Evolutionary conservation across 352 stramenopile genomes (phyloP).

Genomic region (Phytophthora syringae): DNA sequence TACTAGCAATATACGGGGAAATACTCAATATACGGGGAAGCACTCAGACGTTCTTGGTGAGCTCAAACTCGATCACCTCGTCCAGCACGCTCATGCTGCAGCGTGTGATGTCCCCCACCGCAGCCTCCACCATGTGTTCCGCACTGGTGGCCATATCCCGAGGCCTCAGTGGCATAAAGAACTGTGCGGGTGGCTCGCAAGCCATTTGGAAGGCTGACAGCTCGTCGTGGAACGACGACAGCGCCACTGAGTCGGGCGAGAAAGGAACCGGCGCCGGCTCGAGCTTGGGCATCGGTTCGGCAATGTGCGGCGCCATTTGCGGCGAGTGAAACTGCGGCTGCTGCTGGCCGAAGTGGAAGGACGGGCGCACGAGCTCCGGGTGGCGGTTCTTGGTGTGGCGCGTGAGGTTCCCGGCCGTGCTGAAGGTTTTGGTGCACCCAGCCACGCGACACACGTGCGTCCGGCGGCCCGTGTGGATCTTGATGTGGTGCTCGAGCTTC

Average conservation of each 20-base stretch:
- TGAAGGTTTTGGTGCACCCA: constrained; percentile 62
- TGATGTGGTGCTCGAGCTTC: constrained; percentile 54
- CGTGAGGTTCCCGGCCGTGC: constrained; percentile 62
- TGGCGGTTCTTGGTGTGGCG: constrained; percentile 61
- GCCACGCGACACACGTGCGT: constrained; percentile 49
- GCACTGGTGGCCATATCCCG: constrained; percentile 14
- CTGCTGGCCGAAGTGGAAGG: constrained; percentile 20
- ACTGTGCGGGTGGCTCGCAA: constrained; percentile 15
- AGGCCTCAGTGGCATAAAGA: constrained; percentile 7
- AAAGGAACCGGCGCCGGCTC: constrained; percentile 26
- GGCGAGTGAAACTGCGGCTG: background rate
- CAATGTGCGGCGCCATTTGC: constrained; percentile 1
- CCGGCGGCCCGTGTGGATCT: constrained; percentile 56
- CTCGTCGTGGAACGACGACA: constrained; percentile 37
- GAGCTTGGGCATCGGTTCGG: constrained; percentile 20
- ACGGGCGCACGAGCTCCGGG: constrained; percentile 36
- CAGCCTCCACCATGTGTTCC: constrained; percentile 15
- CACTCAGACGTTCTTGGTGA: constrained; percentile 41
- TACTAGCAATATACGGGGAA: constrained; percentile 37
- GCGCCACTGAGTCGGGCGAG: constrained; percentile 34
- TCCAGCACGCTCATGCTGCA: constrained; percentile 53
- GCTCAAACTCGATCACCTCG: constrained; percentile 53
- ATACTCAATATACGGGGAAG: constrained; percentile 23
- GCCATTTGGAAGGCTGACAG: constrained; percentile 30
- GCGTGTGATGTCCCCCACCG: constrained; percentile 30